Base-by-base conservation (phyloP, 805 yeast genomes). In the Citeromyces nyonsensis region DNA sequence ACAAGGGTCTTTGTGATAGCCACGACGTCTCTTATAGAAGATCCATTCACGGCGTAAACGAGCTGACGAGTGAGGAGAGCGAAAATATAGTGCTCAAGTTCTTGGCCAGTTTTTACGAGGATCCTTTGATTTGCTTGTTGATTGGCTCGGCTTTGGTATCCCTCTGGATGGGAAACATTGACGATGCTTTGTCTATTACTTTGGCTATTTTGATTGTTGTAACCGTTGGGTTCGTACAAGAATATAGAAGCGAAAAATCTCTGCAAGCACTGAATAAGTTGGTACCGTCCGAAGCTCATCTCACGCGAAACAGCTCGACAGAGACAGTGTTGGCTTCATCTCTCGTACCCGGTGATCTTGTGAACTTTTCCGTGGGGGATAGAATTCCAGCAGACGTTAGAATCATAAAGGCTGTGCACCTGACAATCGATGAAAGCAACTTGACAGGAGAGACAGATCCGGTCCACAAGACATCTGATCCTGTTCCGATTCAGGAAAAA, bases 191-290 rank as follows among this genome's bases (percentile, higher is more conserved):
- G n/a, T 76, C 91, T 42, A 91, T 91, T 43, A 77, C 96, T 0
- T 61, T 86, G 40, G 98, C 98, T 3, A 83, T 91, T 32, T 44
- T 82, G 29, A 86, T 91, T 42, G 99, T 91, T 24, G 96, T 91
- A 9, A 72, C 91, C 1, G 99, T 91, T 25, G 99, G 99, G 0
- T 91, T 91, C 57, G 86, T 91, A 24, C 99, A 91, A 57, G 99
- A 91, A 53, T 86, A 86, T 48, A 68, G 96, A 46, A 82, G 95
- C 2, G 99, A 91, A 48, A 80, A 91, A 60, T 82, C 95, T 4
- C 60, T 91, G 36, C 94, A 86, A 51, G 97, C 97, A 0, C 66
- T 91, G 37, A 86, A 81, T 51, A 80, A 81, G 48, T 66, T 91
- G 43, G 96, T 91, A 6, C 99, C 99, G 2, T 95, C 94, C n/a